Percentiles rank a stretch among this genome's conserved stretches.
Evolutionary conservation across 2,329 filamentous ascomycete species (phyloP).

Genomic region (Fonsecaea pedrosoi): DNA sequence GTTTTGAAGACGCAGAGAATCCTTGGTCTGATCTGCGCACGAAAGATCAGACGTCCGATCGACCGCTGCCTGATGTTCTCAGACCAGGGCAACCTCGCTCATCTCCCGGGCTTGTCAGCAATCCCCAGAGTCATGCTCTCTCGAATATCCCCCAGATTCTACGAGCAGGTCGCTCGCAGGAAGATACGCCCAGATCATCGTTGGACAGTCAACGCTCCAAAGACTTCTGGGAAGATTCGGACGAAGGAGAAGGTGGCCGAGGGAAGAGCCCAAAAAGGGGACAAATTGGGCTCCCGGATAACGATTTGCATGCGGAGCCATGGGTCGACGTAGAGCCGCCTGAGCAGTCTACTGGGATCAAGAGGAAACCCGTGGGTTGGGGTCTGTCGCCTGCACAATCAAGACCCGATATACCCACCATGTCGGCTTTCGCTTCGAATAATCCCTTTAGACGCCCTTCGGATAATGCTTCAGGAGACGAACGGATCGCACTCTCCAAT

Average conservation of each 20-base stretch:
- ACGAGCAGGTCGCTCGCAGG: conserved; percentile 35
- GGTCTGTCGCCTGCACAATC: conserved; percentile 18
- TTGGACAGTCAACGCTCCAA: conserved; percentile 40
- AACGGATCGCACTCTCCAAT: conserved; percentile 6
- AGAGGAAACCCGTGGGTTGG: conserved; percentile 35
- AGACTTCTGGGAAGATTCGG: conserved; percentile 41
- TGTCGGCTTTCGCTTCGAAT: conserved; percentile 36
- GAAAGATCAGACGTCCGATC: conserved; percentile 26
- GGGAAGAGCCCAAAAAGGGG: conserved; percentile 26
- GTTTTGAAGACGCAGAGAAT: conserved; percentile 37
- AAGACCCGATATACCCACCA: conserved; percentile 1
- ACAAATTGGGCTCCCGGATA: conserved; percentile 9
- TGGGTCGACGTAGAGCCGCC: conserved; percentile 30
- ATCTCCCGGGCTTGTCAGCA: background rate
- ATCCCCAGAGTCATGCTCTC: background rate
- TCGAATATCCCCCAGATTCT: conserved; percentile 35
- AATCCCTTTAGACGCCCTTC: conserved; percentile 40
- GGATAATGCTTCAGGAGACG: conserved; percentile 6
- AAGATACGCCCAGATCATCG: conserved; percentile 40
- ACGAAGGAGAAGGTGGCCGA: conserved; percentile 26
- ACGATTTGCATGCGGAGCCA: conserved; percentile 25
- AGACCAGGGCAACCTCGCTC: conserved; percentile 25
- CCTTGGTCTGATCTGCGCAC: conserved; percentile 37
- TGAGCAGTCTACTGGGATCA: conserved; percentile 32
- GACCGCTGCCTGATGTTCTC: conserved; percentile 34